Conservation (phyloP, 2,329 filamentous ascomycete species). For the Penicillium sp. region DNA sequence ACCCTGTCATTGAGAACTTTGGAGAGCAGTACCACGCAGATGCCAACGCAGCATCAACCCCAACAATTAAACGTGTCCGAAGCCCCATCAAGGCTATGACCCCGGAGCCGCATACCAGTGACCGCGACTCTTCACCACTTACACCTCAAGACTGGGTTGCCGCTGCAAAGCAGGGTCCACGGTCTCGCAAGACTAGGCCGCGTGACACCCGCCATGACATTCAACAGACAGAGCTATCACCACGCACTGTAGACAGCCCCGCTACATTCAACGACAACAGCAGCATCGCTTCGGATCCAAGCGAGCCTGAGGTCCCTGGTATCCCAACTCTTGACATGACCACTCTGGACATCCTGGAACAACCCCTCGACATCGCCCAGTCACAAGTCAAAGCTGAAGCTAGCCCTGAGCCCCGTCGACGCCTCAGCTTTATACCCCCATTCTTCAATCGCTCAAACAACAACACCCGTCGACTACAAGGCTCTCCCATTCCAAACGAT, state of each 20-base stretch:
- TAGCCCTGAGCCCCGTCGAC: slow-evolving; percentile 30
- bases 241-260: slow-evolving; percentile 19
- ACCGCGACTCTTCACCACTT: slow-evolving; percentile 31
- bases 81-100: slow-evolving; percentile 21
- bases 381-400: slow-evolving; percentile 20
- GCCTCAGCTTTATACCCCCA: slow-evolving; percentile 37
- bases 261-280: slow-evolving; percentile 29
- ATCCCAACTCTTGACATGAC: slow-evolving; percentile 35
- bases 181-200: slow-evolving; percentile 18
- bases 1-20: slow-evolving; percentile 24
- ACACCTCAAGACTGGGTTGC: slow-evolving; percentile 46
- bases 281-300: slow-evolving; percentile 29
- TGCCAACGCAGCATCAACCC: slow-evolving; percentile 23
- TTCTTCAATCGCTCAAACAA: slow-evolving; percentile 36
- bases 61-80: slow-evolving; percentile 26
- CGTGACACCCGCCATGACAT: slow-evolving; percentile 6
- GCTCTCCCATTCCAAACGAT: slow-evolving; percentile 27
- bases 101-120: slow-evolving; percentile 11
- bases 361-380: slow-evolving; percentile 12
- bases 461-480: slow-evolving; percentile 27
- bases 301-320: slow-evolving; percentile 27
- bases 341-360: slow-evolving; percentile 33
- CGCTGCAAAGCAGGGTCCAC: slow-evolving; percentile 34
- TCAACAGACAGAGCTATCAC: slow-evolving; percentile 3
- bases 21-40: slow-evolving; percentile 22